These are phyloP conservation scores for Patellifolia procumbens DNA, from an alignment of 179 eudicot genomes.

Conservation along the genomic window DNA sequence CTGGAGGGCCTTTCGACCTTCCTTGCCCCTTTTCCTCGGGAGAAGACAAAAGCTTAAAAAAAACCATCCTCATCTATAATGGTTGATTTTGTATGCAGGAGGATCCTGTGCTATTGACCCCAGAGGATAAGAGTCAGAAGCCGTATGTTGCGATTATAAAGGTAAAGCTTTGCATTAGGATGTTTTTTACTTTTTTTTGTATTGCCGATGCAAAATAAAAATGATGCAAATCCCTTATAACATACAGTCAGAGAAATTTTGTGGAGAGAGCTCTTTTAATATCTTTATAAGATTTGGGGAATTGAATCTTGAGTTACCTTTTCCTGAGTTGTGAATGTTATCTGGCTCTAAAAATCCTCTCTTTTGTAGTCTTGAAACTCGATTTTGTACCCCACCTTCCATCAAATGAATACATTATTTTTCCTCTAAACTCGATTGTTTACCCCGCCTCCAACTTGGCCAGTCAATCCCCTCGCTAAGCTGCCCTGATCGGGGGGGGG, in stretches of 20 bases:
- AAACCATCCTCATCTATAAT: neutral
- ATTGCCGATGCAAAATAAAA: neutral
- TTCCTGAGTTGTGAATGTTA: neutral
- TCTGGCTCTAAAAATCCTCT: neutral
- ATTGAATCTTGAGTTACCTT: neutral
- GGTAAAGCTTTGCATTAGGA: constrained; percentile 39
- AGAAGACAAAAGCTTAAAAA: too few species aligned
- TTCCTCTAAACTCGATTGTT: too few species aligned
- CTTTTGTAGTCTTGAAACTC: neutral
- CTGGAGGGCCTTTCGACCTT: neutral
- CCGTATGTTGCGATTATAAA: constrained; percentile 97
- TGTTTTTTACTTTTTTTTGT: neutral
- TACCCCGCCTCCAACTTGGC: too few species aligned
- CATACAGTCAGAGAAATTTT: neutral
- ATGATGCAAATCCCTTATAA: neutral
- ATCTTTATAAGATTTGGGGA: neutral
- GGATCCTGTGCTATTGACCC: constrained; percentile 85
- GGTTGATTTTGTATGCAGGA: constrained; percentile 47
- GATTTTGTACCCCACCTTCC: neutral
- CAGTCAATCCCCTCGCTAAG: too few species aligned
- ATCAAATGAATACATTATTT: too few species aligned
- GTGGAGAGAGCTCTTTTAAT: neutral
- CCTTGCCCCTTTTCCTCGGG: neutral
- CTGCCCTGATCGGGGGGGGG: too few species aligned
- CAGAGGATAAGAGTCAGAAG: constrained; percentile 71